A percentile compares a stretch with the other conserved stretches of the same genome.
Evolutionary conservation across 345 rosid species (phyloP).

Genomic region (Sisymbrium irio): DNA sequence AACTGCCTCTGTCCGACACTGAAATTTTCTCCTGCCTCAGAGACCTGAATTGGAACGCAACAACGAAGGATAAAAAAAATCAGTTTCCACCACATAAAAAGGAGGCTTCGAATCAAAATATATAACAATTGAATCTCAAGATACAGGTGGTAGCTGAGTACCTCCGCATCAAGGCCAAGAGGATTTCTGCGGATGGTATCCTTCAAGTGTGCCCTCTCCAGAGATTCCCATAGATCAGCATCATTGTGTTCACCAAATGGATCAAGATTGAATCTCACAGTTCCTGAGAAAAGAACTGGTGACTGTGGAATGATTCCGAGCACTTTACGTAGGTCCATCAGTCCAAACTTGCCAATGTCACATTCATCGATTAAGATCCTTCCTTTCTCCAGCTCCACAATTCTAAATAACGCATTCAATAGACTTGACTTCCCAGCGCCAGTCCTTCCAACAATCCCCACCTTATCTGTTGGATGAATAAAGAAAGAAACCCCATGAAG

Average conservation of each 20-base stretch:
- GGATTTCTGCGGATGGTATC: slow-evolving; percentile 39
- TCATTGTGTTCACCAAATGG: slow-evolving; percentile 72
- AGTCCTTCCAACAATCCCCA: slow-evolving; percentile 89
- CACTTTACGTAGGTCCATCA: slow-evolving; percentile 77
- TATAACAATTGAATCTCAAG: slow-evolving; percentile 46
- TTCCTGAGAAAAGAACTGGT: slow-evolving; percentile 83
- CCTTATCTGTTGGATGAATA: slow-evolving; percentile 79
- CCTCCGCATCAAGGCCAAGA: slow-evolving; percentile 40
- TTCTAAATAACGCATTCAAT: slow-evolving; percentile 80
- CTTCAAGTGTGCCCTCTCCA: slow-evolving; percentile 35
- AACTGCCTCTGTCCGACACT: slow-evolving; percentile 95
- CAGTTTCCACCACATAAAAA: not conserved
- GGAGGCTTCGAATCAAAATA: not conserved
- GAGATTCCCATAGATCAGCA: slow-evolving; percentile 59
- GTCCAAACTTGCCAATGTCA: slow-evolving; percentile 65
- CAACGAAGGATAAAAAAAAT: not conserved
- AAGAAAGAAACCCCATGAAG: slow-evolving; percentile 80
- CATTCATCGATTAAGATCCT: slow-evolving; percentile 70
- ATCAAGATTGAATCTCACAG: slow-evolving; percentile 76
- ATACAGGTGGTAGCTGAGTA: slow-evolving; percentile 46
- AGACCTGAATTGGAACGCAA: slow-evolving; percentile 43
- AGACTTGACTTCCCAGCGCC: slow-evolving; percentile 94
- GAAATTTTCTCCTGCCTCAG: slow-evolving; percentile 91
- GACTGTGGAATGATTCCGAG: slow-evolving; percentile 88
- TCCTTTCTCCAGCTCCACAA: slow-evolving; percentile 75